These are phyloP conservation scores for Prototheca wickerhamii DNA, from an alignment of 163 green algal species.

Conservation along the genomic window DNA sequence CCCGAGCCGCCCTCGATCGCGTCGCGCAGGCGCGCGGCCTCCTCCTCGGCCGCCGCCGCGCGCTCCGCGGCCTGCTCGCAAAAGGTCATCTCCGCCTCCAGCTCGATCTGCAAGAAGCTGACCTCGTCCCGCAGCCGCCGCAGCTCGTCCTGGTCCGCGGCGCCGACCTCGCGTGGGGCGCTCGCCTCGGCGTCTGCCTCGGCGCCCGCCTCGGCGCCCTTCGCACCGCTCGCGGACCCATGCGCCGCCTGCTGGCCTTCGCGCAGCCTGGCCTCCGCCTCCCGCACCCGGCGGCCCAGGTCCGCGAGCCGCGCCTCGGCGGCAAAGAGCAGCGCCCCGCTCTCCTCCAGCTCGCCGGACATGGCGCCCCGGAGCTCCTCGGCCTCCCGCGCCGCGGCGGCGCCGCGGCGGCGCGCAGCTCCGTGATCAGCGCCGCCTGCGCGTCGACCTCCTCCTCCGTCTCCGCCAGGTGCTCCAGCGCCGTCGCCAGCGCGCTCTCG, in stretches of 20 bases:
- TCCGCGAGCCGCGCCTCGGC: too few relatives aligned
- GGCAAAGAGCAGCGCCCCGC: too few relatives aligned
- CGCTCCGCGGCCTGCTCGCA: conserved; percentile 4
- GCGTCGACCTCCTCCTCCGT: background rate
- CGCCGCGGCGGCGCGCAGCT: background rate
- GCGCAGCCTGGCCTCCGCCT: too few relatives aligned
- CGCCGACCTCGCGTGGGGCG: too few relatives aligned
- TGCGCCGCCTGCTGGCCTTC: too few relatives aligned
- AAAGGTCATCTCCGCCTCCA: conserved; percentile 6
- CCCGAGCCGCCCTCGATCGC: background rate
- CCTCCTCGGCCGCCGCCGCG: conserved; percentile 1
- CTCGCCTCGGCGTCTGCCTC: background rate
- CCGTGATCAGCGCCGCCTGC: background rate
- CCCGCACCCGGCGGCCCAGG: too few relatives aligned
- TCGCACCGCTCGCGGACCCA: too few relatives aligned
- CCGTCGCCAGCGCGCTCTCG: background rate
- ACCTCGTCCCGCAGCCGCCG: background rate
- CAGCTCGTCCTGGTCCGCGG: too few relatives aligned
- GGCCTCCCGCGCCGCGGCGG: background rate
- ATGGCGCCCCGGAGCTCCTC: background rate
- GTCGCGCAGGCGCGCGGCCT: conserved; percentile 3
- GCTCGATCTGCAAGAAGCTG: background rate
- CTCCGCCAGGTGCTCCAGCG: background rate
- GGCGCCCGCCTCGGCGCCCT: too few relatives aligned
- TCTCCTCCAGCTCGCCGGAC: conserved; percentile 21